These are phyloP conservation scores for Hymenoscyphus fraxineus DNA, from an alignment of 2,329 filamentous ascomycete genomes.

Conservation along the genomic window DNA sequence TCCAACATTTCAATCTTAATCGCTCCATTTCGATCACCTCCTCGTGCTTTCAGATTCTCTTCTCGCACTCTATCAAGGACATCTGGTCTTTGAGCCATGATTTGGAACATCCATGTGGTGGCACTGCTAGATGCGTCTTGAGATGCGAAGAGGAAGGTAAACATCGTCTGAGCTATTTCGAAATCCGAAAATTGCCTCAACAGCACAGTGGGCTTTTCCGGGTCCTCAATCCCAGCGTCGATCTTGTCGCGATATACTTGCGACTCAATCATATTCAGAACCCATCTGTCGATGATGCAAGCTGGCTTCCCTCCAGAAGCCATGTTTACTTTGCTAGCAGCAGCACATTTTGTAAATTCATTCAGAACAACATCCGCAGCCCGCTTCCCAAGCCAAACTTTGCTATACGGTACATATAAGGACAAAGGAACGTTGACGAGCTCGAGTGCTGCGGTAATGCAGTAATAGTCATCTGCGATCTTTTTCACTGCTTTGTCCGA, in stretches of 20 bases:
- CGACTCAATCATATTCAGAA: slow-evolving; percentile 69
- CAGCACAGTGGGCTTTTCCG: slow-evolving; percentile 44
- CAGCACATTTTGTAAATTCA: slow-evolving; percentile 69
- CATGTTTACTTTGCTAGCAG: slow-evolving; percentile 69
- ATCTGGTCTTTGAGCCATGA: slow-evolving; percentile 87
- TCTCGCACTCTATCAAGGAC: slow-evolving; percentile 72
- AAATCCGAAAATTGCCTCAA: slow-evolving; percentile 49
- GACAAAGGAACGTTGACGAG: slow-evolving; percentile 70
- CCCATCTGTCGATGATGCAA: slow-evolving; percentile 77
- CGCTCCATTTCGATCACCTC: slow-evolving; percentile 39
- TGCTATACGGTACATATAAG: slow-evolving; percentile 71
- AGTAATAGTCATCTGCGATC: slow-evolving; percentile 76
- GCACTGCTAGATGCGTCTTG: slow-evolving; percentile 52
- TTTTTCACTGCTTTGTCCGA: slow-evolving; percentile 66
- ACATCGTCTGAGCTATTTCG: slow-evolving; percentile 48
- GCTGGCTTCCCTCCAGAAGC: slow-evolving; percentile 62
- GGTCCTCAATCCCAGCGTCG: slow-evolving; percentile 49
- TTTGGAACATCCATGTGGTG: slow-evolving; percentile 53
- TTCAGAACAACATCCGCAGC: slow-evolving; percentile 66
- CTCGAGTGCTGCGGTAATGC: slow-evolving; percentile 73
- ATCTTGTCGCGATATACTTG: slow-evolving; percentile 61
- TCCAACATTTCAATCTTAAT: slow-evolving; percentile 47
- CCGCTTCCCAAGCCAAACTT: slow-evolving; percentile 74
- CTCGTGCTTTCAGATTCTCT: slow-evolving; percentile 45
- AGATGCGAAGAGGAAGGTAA: slow-evolving; percentile 53